These are phyloP conservation scores for Fremontodendron californicum DNA, from an alignment of 345 rosid species.

Conservation along the genomic window DNA sequence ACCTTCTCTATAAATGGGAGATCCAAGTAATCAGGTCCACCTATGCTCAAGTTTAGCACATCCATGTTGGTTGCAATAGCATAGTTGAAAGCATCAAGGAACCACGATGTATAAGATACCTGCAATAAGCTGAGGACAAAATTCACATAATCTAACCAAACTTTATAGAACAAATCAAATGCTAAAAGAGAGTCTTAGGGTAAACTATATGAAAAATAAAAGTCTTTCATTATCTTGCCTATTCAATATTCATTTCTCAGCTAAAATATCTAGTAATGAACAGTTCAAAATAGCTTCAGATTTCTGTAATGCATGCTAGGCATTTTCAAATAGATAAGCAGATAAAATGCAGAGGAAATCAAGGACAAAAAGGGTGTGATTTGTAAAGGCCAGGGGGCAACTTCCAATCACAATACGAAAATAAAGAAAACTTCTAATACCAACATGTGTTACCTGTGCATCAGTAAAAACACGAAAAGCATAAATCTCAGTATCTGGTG, in stretches of 20 bases:
- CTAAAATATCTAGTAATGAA: background rate
- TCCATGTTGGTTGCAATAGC: conserved; percentile 94
- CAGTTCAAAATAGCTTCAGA: background rate
- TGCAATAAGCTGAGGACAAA: conserved; percentile 90
- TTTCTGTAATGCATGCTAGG: background rate
- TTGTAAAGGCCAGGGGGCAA: background rate
- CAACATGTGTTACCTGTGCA: conserved; percentile 85
- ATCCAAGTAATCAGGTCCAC: conserved; percentile 99
- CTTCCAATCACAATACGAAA: conserved; percentile 8
- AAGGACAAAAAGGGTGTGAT: background rate
- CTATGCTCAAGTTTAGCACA: conserved; percentile 95
- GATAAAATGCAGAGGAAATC: background rate
- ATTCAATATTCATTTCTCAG: conserved; percentile 1
- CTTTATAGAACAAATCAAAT: conserved; percentile 12
- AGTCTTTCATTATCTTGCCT: background rate
- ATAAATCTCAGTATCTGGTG: conserved; percentile 89
- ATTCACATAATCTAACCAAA: conserved; percentile 64
- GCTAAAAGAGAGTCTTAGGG: background rate
- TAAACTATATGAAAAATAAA: background rate
- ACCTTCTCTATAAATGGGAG: conserved; percentile 98
- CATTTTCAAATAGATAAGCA: background rate
- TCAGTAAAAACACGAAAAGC: conserved; percentile 97
- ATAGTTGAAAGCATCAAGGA: conserved; percentile 97
- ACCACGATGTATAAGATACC: conserved; percentile 99
- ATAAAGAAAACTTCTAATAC: conserved; percentile 11